Evolutionary conservation across 306 rosid species (phyloP), one percentile per base, ranked within the genome.

Genomic region (Ammopiptanthus mongolicus): DNA sequence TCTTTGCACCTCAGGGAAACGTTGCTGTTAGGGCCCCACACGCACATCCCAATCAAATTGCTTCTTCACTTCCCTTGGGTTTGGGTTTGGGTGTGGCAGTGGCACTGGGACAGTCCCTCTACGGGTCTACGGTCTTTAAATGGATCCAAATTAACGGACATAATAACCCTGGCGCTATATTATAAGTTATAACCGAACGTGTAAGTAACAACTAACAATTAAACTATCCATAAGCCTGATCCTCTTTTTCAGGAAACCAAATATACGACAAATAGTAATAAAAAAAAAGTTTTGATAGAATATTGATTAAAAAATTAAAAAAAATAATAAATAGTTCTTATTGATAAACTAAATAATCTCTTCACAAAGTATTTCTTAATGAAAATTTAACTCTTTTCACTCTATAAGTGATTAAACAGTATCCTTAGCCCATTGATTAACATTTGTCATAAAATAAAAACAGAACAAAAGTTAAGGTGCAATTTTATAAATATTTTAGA

Each of bases 131-230:
- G 10, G 23, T 14, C n/a, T 18, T 14, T 46, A 33, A 19, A 65
- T 47, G 70, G 78, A 83, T 67, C 85, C 85, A 61, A 51, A 41
- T 37, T 46, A 82, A 82, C 80, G 77, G 82, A n/a, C n/a, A n/a
- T n/a, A n/a, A n/a, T n/a, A n/a, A n/a, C n/a, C n/a, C n/a, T n/a
- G 70, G 68, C 65, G 44, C 57, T 75, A 57, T 31, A 0, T n/a
- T n/a, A n/a, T n/a, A n/a, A n/a, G n/a, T n/a, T 41, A 1, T 29
- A 25, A 1, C 28, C 3, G 28, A 33, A 58, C 72, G 68, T 68
- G 59, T 12, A 56, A 6, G 31, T 28, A 53, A 33, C 21, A 8
- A 52, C 42, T 64, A 14, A 14, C 61, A 13, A 67, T 55, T 18
- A 31, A 44, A 33, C 36, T 34, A 12, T 59, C 62, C 34, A 51